Conservation (phyloP, 2,329 filamentous ascomycete species). For the Colletotrichum acutatum region DNA sequence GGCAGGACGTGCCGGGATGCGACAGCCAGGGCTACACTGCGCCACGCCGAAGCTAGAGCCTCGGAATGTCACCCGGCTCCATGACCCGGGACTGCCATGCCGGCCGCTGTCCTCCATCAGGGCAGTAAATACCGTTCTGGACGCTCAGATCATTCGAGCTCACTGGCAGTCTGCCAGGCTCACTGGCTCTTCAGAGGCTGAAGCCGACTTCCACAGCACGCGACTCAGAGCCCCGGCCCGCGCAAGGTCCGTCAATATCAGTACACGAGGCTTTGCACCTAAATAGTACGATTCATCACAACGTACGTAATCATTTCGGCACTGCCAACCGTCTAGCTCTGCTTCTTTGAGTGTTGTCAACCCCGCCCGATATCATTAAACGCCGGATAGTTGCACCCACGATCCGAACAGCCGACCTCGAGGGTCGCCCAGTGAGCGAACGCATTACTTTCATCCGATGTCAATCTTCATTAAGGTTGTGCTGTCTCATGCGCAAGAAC, state of each 20-base stretch:
- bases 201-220: constrained; percentile 13
- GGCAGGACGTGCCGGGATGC: constrained; percentile 11
- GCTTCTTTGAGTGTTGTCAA: background rate
- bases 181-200: constrained; percentile 5
- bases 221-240: constrained; percentile 27
- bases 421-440: background rate
- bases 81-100: constrained; percentile 23
- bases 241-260: constrained; percentile 3
- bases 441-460: background rate
- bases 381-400: background rate
- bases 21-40: constrained; percentile 22
- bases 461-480: background rate
- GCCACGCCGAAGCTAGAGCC: constrained; percentile 29
- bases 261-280: constrained; percentile 19
- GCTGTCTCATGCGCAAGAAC: background rate
- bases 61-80: constrained; percentile 26
- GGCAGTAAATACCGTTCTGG: background rate
- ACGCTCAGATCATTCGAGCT: constrained; percentile 1
- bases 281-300: constrained; percentile 2
- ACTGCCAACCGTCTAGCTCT: background rate
- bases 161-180: background rate
- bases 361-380: background rate
- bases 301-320: constrained; percentile 22
- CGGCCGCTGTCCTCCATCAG: constrained; percentile 25
- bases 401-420: background rate